These are phyloP conservation scores for Aspergillus affinis DNA, from an alignment of 495 filamentous ascomycete genomes.

Conservation along the genomic window DNA sequence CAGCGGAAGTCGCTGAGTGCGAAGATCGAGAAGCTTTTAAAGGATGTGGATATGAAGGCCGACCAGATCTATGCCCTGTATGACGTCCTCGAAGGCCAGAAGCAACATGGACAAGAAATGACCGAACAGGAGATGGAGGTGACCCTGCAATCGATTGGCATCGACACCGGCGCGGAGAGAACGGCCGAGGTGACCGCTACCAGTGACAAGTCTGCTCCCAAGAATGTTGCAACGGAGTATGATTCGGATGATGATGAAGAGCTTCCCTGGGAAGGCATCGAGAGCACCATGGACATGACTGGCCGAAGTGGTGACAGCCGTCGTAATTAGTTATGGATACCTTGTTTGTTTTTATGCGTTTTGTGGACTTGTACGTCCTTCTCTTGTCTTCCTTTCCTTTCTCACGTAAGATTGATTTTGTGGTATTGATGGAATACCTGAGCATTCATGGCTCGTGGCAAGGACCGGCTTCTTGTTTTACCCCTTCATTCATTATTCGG, in stretches of 20 bases:
- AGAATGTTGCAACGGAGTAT: slow-evolving; percentile 28
- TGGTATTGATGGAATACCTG: neutral
- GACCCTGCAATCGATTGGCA: slow-evolving; percentile 60
- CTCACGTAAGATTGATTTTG: slow-evolving; percentile 6
- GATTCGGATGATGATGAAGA: slow-evolving; percentile 41
- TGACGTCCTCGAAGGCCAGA: slow-evolving; percentile 85
- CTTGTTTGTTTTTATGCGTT: neutral
- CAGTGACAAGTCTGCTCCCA: slow-evolving; percentile 32
- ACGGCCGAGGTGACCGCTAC: slow-evolving; percentile 34
- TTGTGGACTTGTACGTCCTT: slow-evolving; percentile 7
- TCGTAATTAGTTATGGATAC: slow-evolving; percentile 16
- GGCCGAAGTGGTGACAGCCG: slow-evolving; percentile 26
- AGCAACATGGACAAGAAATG: slow-evolving; percentile 63
- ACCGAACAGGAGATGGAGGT: slow-evolving; percentile 65
- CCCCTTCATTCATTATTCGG: neutral
- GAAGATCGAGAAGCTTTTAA: slow-evolving; percentile 63
- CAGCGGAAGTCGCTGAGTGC: slow-evolving; percentile 63
- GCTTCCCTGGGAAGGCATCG: slow-evolving; percentile 54
- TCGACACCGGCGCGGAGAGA: slow-evolving; percentile 35
- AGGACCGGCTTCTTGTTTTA: neutral
- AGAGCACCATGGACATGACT: slow-evolving; percentile 51
- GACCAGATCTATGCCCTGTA: slow-evolving; percentile 87
- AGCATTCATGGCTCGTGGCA: neutral
- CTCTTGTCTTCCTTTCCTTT: neutral
- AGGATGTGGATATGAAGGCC: slow-evolving; percentile 72